Evolutionary conservation across 331 rosid genomes (phyloP).

Genomic region (Prunus yedoensis): DNA sequence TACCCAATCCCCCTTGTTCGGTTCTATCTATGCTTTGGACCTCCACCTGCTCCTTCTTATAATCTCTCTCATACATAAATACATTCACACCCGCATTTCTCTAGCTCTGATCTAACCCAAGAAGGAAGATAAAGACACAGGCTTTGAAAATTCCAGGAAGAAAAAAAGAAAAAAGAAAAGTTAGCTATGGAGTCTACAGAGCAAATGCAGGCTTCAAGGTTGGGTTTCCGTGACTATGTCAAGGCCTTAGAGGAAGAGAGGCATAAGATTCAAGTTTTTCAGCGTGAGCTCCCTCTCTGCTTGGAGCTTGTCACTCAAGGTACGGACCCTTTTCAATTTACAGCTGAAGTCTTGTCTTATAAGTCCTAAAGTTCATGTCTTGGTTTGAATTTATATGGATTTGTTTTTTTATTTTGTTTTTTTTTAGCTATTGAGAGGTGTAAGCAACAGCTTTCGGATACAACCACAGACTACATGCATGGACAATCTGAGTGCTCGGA

Average conservation of each 20-base stretch:
- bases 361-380: background rate
- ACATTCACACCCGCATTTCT: constrained; percentile 6
- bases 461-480: constrained; percentile 49
- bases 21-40: constrained; percentile 32
- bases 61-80: constrained; percentile 6
- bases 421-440: constrained; percentile 70
- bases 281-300: constrained; percentile 77
- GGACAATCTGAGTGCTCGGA: constrained; percentile 78
- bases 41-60: constrained; percentile 2
- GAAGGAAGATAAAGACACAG: background rate
- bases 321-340: constrained; percentile 24
- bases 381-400: background rate
- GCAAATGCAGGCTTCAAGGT: constrained; percentile 46
- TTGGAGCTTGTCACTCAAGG: constrained; percentile 81
- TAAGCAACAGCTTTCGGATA: constrained; percentile 51
- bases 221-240: constrained; percentile 54
- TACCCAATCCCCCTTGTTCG: constrained; percentile 35
- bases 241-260: constrained; percentile 66
- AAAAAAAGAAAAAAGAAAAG: background rate
- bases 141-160: background rate
- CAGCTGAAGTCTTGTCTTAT: background rate
- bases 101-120: background rate
- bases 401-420: background rate
- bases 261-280: constrained; percentile 65
- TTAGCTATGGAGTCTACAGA: constrained; percentile 29